These are phyloP conservation scores for Rosellinia necatrix DNA, from an alignment of 2,329 filamentous ascomycete genomes.

Conservation along the genomic window DNA sequence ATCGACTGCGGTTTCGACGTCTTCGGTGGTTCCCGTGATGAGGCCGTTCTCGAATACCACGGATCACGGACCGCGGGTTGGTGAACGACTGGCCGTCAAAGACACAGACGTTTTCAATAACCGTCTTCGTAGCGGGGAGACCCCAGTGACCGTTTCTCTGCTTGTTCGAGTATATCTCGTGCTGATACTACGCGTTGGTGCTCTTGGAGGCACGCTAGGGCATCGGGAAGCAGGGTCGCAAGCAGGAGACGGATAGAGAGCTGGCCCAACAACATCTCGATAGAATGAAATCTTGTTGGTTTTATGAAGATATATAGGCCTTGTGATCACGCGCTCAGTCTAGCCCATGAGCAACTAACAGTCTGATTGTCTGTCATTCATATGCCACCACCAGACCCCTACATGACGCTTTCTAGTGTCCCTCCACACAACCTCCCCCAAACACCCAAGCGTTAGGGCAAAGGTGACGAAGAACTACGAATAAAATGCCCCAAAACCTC, in stretches of 20 bases:
- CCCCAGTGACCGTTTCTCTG: neutral
- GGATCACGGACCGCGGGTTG: constrained; percentile 19
- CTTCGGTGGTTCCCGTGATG: constrained; percentile 20
- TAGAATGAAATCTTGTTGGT: too few relatives aligned
- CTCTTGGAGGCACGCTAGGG: constrained; percentile 7
- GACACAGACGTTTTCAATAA: constrained; percentile 30
- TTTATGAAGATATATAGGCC: too few relatives aligned
- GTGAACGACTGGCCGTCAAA: constrained; percentile 27
- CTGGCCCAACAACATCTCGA: too few relatives aligned
- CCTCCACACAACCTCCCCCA: too few relatives aligned
- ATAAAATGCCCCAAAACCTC: too few relatives aligned
- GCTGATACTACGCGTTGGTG: neutral
- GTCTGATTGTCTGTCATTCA: too few relatives aligned
- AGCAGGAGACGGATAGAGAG: constrained; percentile 35
- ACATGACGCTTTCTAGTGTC: too few relatives aligned
- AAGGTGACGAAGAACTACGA: too few relatives aligned
- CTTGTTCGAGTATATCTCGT: constrained; percentile 10
- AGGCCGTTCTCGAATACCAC: constrained; percentile 27
- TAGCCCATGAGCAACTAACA: too few relatives aligned
- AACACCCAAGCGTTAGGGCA: too few relatives aligned
- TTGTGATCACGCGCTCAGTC: too few relatives aligned
- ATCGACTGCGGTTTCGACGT: constrained; percentile 29
- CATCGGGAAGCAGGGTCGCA: neutral
- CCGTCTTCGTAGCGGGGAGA: constrained; percentile 20
- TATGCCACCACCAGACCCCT: too few relatives aligned